Evolutionary conservation across 306 rosid species (phyloP).

Genomic region (Corylus avellana): DNA sequence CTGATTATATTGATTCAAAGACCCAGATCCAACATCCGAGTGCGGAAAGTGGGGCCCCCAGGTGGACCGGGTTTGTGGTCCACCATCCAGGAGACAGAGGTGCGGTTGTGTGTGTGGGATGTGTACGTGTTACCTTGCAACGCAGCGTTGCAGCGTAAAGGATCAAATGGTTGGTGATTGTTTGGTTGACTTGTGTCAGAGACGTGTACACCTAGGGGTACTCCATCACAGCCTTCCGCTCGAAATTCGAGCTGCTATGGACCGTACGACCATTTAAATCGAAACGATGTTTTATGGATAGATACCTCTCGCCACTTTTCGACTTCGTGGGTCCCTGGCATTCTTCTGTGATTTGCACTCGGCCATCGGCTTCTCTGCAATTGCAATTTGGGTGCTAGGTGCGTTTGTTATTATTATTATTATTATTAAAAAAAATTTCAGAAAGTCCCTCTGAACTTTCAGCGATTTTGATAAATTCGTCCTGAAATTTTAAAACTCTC

Average conservation of each 20-base stretch:
- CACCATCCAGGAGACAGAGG: neutral
- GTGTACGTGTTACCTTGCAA: slow-evolving; percentile 6
- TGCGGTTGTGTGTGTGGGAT: slow-evolving; percentile 2
- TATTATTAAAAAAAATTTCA: too few species aligned
- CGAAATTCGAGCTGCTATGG: neutral
- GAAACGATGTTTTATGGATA: neutral
- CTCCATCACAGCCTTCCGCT: neutral
- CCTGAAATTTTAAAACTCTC: too few species aligned
- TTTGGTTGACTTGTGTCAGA: neutral
- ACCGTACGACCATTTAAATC: neutral
- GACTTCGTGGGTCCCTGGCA: neutral
- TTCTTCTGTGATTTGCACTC: neutral
- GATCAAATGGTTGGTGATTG: neutral
- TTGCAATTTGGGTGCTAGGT: too few species aligned
- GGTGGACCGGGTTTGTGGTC: neutral
- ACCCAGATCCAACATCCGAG: slow-evolving; percentile 24
- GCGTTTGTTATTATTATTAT: too few species aligned
- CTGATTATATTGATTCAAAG: neutral
- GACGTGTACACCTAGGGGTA: neutral
- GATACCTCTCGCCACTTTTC: neutral
- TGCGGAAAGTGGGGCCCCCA: slow-evolving; percentile 27
- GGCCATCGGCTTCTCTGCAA: too few species aligned
- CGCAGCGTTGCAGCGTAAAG: neutral
- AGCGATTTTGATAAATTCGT: too few species aligned
- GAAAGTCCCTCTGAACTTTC: too few species aligned